These are phyloP conservation scores for Berberis thunbergii DNA, from an alignment of 164 flowering plant genomes.

Conservation along the genomic window DNA sequence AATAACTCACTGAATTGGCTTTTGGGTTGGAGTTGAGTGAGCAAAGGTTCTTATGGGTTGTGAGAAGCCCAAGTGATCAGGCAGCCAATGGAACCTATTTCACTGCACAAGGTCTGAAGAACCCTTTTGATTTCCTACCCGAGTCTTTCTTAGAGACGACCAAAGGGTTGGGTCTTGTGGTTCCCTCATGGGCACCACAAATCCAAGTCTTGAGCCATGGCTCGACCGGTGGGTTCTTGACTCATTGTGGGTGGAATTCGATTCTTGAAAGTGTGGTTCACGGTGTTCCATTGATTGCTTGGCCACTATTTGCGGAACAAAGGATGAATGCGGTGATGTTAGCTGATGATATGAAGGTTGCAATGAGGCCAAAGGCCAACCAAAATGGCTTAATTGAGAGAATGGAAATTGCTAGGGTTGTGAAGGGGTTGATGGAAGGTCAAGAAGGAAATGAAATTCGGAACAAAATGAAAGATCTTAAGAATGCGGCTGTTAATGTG, in stretches of 20 bases:
- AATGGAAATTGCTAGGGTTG: slow-evolving; percentile 22
- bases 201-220: slow-evolving; percentile 23
- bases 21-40: slow-evolving; percentile 38
- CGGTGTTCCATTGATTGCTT: slow-evolving; percentile 35
- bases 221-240: slow-evolving; percentile 33
- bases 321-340: slow-evolving; percentile 32
- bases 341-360: slow-evolving; percentile 18
- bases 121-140: slow-evolving; percentile 23
- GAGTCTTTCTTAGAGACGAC: slow-evolving; percentile 30
- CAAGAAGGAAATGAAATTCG: slow-evolving; percentile 21
- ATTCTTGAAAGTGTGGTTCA: slow-evolving; percentile 26
- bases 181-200: slow-evolving; percentile 42
- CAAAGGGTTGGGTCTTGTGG: slow-evolving; percentile 22
- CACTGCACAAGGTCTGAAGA: slow-evolving; percentile 3
- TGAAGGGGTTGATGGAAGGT: slow-evolving; percentile 23
- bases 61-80: slow-evolving; percentile 21
- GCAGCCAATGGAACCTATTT: slow-evolving; percentile 16
- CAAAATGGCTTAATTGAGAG: slow-evolving; percentile 16
- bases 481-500: slow-evolving; percentile 8
- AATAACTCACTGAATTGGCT: slow-evolving; percentile 45
- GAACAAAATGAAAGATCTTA: slow-evolving; percentile 13
- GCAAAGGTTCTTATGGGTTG: slow-evolving; percentile 37
- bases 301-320: slow-evolving; percentile 47
- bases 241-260: slow-evolving; percentile 47
- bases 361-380: slow-evolving; percentile 12